A percentile compares a stretch with the other conserved stretches of the same genome.
Conservation (phyloP, 106 monocot genomes). For the Ottelia alismoides region DNA sequence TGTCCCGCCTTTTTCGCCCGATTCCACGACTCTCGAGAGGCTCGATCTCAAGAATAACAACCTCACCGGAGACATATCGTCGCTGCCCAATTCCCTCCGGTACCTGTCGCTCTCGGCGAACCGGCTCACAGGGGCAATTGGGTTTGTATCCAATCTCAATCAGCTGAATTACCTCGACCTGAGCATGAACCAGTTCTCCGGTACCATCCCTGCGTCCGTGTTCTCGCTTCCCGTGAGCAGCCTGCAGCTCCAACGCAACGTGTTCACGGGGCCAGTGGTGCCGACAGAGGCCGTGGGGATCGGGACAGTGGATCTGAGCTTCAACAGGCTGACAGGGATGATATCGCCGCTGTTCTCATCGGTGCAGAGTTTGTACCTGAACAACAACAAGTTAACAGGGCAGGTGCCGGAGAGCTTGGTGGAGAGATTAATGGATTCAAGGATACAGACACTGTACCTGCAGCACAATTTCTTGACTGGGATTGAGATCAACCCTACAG, state of each 20-base stretch:
- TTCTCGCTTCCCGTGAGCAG: conserved; percentile 24
- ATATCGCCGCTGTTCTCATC: conserved; percentile 33
- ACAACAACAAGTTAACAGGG: conserved; percentile 58
- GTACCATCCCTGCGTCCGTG: conserved; percentile 23
- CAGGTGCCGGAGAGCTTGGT: conserved; percentile 32
- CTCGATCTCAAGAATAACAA: conserved; percentile 39
- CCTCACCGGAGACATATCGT: conserved; percentile 28
- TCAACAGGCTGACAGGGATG: conserved; percentile 46
- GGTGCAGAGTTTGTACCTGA: conserved; percentile 54
- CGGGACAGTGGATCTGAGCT: conserved; percentile 55
- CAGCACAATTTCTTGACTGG: conserved; percentile 74
- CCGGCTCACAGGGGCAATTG: conserved; percentile 24
- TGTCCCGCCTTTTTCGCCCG: conserved; percentile 20
- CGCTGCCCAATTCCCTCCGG: conserved; percentile 11
- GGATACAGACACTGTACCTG: conserved; percentile 45
- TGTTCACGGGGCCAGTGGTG: conserved; percentile 19
- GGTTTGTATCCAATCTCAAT: conserved; percentile 2
- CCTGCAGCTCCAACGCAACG: conserved; percentile 36
- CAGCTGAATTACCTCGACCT: conserved; percentile 33
- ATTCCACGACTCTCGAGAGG: conserved; percentile 20
- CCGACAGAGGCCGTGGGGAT: conserved; percentile 9
- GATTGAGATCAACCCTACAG: conserved; percentile 10
- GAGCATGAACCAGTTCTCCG: conserved; percentile 35
- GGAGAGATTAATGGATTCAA: conserved; percentile 22
- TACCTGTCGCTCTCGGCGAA: conserved; percentile 42